phyloP scores from a whole-genome alignment of 257 asterid genomes.

The Jacaranda copaia region DNA sequence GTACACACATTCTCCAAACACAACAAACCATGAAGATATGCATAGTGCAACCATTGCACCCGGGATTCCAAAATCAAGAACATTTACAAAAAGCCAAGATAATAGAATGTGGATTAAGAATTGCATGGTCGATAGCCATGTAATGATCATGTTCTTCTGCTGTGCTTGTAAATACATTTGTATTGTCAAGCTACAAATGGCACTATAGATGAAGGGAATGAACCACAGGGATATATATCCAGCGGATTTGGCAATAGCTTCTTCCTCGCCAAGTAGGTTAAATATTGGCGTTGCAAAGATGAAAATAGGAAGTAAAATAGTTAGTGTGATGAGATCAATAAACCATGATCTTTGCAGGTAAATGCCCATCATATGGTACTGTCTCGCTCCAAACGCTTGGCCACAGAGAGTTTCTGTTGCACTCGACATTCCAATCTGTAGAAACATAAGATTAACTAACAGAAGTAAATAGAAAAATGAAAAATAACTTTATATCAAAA shows the following conservation, averaged over 20 bases:
- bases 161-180: conserved; percentile 40
- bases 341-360: conserved; percentile 66
- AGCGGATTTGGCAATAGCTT: too few species aligned
- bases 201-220: conserved; percentile 31
- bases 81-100: conserved; percentile 38
- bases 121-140: conserved; percentile 30
- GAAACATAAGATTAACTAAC: not conserved
- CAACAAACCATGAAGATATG: not conserved
- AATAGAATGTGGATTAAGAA: conserved; percentile 27
- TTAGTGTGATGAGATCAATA: conserved; percentile 40
- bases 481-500: not conserved
- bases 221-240: conserved; percentile 31
- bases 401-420: conserved; percentile 45
- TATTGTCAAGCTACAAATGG: conserved; percentile 30
- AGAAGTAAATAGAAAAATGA: too few species aligned
- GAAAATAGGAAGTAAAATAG: conserved; percentile 50
- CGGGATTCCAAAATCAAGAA: conserved; percentile 31
- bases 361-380: conserved; percentile 50
- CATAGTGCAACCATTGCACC: conserved; percentile 40
- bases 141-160: conserved; percentile 20
- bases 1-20: conserved; percentile 32
- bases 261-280: too few species aligned
- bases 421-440: conserved; percentile 63
- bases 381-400: conserved; percentile 64
- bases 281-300: conserved; percentile 52